Evolutionary conservation across 805 yeast species (phyloP).

Genomic region (Kodamaea kakaduensis): DNA sequence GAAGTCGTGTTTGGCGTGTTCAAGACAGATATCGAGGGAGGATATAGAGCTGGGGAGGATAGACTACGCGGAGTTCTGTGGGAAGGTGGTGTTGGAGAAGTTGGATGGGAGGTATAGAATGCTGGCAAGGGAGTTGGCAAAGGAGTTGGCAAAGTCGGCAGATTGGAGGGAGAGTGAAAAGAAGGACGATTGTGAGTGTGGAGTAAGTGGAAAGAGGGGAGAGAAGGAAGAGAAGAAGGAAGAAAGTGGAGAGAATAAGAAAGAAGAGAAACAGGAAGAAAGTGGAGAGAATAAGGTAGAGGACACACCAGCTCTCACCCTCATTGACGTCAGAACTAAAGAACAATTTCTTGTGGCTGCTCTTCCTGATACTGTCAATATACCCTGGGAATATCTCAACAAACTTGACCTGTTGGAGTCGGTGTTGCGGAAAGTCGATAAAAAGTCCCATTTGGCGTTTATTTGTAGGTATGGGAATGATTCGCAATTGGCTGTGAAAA

Average conservation of each 20-base stretch:
- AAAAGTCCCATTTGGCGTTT: slow-evolving; percentile 42
- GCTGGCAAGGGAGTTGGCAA: slow-evolving; percentile 33
- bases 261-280: too few relatives aligned
- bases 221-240: too few relatives aligned
- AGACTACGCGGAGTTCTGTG: slow-evolving; percentile 76
- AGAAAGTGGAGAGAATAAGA: too few relatives aligned
- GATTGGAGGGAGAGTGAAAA: too few relatives aligned
- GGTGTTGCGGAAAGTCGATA: slow-evolving; percentile 20
- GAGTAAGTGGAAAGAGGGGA: too few relatives aligned
- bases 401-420: slow-evolving; percentile 20
- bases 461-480: slow-evolving; percentile 90
- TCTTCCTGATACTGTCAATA: slow-evolving; percentile 54
- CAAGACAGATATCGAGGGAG: slow-evolving; percentile 46
- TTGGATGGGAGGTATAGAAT: slow-evolving; percentile 46
- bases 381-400: slow-evolving; percentile 52
- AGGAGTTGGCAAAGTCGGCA: too few relatives aligned
- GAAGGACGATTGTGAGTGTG: too few relatives aligned
- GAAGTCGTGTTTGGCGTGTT: slow-evolving; percentile 60
- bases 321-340: slow-evolving; percentile 75
- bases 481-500: slow-evolving; percentile 70
- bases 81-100: slow-evolving; percentile 46
- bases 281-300: too few relatives aligned
- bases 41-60: slow-evolving; percentile 44
- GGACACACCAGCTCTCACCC: not conserved
- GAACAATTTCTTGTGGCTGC: slow-evolving; percentile 71